phyloP scores from a whole-genome alignment of 345 rosid species.

The Eucalyptus cloeziana region DNA sequence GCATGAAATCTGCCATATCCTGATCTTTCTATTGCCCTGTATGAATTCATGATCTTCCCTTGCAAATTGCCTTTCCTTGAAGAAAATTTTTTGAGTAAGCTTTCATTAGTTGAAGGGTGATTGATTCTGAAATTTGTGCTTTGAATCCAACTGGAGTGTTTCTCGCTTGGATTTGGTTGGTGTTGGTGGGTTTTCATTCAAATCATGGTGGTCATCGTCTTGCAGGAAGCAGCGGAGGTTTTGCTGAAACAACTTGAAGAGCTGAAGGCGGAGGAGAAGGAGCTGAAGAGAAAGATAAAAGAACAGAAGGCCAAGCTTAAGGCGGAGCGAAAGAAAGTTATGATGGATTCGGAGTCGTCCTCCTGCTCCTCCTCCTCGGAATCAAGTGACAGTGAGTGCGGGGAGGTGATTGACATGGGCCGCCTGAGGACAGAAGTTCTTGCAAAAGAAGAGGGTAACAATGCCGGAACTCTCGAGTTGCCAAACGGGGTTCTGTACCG shows the following conservation, averaged over 20 bases:
- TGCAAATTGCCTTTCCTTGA: background rate
- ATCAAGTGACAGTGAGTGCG: conserved; percentile 37
- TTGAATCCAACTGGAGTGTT: background rate
- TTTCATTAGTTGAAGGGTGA: background rate
- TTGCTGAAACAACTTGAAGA: conserved; percentile 32
- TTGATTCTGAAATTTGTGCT: background rate
- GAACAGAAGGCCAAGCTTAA: conserved; percentile 35
- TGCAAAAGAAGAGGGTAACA: background rate
- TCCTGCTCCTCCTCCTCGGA: conserved; percentile 31
- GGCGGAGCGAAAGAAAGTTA: conserved; percentile 8
- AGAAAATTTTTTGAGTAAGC: background rate
- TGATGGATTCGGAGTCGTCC: conserved; percentile 15
- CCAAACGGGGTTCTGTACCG: background rate
- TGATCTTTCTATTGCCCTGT: background rate
- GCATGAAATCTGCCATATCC: background rate
- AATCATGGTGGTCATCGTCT: background rate
- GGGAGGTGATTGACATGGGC: conserved; percentile 39
- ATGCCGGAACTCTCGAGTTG: background rate
- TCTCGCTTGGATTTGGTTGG: background rate
- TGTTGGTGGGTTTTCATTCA: background rate
- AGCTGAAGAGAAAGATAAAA: conserved; percentile 38
- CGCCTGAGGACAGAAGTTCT: conserved; percentile 6
- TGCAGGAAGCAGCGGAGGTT: conserved; percentile 54
- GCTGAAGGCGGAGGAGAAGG: conserved; percentile 46
- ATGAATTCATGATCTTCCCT: background rate